Conservation (phyloP, 306 rosid species). For the Clitoria ternatea region DNA sequence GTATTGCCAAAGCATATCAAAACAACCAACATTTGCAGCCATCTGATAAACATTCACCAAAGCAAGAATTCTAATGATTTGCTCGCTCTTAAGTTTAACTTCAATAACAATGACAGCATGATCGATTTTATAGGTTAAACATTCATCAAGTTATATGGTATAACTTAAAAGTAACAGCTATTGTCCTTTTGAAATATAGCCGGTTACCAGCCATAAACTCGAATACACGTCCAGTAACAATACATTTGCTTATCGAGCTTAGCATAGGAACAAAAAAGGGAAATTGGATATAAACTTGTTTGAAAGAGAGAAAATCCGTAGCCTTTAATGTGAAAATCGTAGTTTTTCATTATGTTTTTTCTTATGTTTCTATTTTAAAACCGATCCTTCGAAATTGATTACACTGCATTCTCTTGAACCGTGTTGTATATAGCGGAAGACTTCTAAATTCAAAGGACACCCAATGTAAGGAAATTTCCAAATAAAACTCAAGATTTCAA, state of each 20-base stretch:
- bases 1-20: neutral
- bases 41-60: neutral
- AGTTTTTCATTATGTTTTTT: neutral
- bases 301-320: neutral
- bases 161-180: no score
- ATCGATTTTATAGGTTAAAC: neutral
- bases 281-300: neutral
- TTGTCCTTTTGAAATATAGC: neutral
- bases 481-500: slow-evolving; percentile 15
- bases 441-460: slow-evolving; percentile 2
- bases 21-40: neutral
- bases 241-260: neutral
- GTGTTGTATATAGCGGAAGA: neutral
- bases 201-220: no score
- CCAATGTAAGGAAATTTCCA: neutral
- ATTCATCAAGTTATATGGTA: neutral
- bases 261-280: neutral
- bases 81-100: neutral
- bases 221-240: neutral
- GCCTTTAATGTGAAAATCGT: neutral
- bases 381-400: neutral
- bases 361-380: neutral
- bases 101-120: neutral
- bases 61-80: neutral
- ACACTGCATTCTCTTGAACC: neutral